phyloP scores from a whole-genome alignment of 2,329 filamentous ascomycete genomes.

The Fusarium robinianum region DNA sequence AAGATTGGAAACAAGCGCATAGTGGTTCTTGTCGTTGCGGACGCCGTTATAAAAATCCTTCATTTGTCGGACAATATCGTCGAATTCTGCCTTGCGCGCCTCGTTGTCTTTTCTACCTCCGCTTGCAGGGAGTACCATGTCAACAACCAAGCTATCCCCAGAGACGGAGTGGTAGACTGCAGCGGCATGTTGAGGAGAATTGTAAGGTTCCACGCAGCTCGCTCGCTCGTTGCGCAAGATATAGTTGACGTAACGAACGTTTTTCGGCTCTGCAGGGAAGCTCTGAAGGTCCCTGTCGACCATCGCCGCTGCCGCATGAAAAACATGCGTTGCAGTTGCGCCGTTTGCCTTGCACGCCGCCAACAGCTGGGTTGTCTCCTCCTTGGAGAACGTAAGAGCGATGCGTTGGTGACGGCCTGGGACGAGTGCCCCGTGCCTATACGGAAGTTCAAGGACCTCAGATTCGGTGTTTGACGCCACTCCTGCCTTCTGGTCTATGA shows the following conservation, averaged over 20 bases:
- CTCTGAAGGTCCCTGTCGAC: constrained; percentile 36
- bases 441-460: constrained; percentile 26
- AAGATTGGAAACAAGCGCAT: constrained; percentile 31
- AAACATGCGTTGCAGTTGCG: constrained; percentile 40
- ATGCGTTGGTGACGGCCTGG: constrained; percentile 36
- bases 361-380: constrained; percentile 25
- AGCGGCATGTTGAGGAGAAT: constrained; percentile 29
- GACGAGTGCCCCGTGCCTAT: constrained; percentile 8
- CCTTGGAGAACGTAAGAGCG: constrained; percentile 21
- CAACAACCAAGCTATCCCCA: constrained; percentile 32
- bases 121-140: constrained; percentile 21
- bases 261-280: neutral
- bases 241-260: constrained; percentile 38
- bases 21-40: constrained; percentile 39
- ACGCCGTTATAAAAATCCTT: constrained; percentile 38
- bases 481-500: constrained; percentile 6
- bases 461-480: constrained; percentile 1
- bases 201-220: constrained; percentile 33
- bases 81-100: constrained; percentile 28
- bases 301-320: constrained; percentile 42
- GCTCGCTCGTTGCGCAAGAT: constrained; percentile 41
- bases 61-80: constrained; percentile 29
- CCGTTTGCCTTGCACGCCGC: constrained; percentile 20
- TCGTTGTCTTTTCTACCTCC: fast-evolving
- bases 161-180: constrained; percentile 41